Base-by-base conservation (phyloP, 257 asterid species). In the Schizonepeta tenuifolia region DNA sequence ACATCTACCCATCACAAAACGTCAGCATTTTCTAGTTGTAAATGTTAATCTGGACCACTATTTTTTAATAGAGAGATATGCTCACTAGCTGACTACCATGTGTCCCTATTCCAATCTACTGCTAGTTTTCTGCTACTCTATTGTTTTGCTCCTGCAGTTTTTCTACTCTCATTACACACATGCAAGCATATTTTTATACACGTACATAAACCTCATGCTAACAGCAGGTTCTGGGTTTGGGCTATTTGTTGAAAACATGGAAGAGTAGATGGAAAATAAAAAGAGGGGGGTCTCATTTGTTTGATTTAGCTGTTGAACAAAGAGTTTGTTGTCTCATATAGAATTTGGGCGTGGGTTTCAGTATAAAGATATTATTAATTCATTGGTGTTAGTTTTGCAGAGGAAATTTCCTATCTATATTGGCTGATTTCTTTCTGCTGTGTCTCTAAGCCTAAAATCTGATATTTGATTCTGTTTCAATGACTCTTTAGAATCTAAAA, bases 111-210 rank as follows among this genome's bases (percentile, higher is more conserved):
- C 35, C 18, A 38, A 9, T 20, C 12, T 11, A 22, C 24, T 71
- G 69, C 69, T 47, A 65, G 24, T 71, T 70, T 55, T 57, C 17
- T 21, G 62, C 65, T 11, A 17, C 77, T 67, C 22, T 14, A 10
- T 43, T 33, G 15, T 13, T 12, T 28, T 14, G 28, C 53, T 24
- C 58, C 3, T 59, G 18, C 76, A 24, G 9, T 10, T 18, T 7
- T 43, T 6, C 18, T 74, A n/a, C 62, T 43, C 21, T 40, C 65
- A 36, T 3, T 21, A 49, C 24, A 65, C 67, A 35, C 41, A 17
- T 46, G 60, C 61, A 28, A 26, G 73, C 67, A 65, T n/a, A 49
- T 56, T 22, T 3, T 36, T 59, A 3, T 72, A 64, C 31, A 47
- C 26, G 8, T 36, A 72, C 11, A 15, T 63, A 36, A 26, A 3